phyloP scores from a whole-genome alignment of 2,329 filamentous ascomycete species.

The Pseudogymnoascus sp. region DNA sequence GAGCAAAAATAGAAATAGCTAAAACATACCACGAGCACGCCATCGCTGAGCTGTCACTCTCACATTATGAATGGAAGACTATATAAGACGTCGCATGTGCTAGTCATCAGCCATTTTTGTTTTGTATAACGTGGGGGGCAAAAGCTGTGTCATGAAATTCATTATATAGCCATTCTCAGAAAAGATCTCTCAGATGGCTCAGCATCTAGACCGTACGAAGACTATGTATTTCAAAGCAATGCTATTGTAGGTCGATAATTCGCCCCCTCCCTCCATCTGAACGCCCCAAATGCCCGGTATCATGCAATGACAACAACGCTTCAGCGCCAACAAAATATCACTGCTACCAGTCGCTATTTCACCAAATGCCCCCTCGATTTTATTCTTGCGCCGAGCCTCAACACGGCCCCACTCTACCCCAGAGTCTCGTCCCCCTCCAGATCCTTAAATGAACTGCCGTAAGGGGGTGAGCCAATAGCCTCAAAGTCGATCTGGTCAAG shows the following conservation, averaged over 20 bases:
- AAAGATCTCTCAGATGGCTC: not conserved
- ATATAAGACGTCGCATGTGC: not conserved
- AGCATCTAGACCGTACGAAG: not conserved
- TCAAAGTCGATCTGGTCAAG: conserved; percentile 1
- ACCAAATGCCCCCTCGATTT: not conserved
- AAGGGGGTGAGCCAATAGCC: not conserved
- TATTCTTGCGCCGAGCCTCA: conserved; percentile 1
- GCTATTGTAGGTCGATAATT: not conserved
- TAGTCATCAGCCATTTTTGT: not conserved
- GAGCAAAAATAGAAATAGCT: conserved; percentile 9
- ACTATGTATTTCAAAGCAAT: conserved; percentile 6
- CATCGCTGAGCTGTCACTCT: conserved; percentile 1
- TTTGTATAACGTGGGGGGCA: conserved; percentile 1
- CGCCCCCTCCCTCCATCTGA: not conserved
- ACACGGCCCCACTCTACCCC: conserved; percentile 5
- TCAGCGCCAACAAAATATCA: conserved; percentile 6
- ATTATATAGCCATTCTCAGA: not conserved
- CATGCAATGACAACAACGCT: conserved; percentile 9
- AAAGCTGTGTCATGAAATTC: not conserved
- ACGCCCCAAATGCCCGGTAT: conserved; percentile 8
- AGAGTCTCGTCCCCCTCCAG: conserved; percentile 6
- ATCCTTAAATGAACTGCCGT: conserved; percentile 3
- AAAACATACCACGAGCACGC: conserved; percentile 1
- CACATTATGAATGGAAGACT: not conserved
- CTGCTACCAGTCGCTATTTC: not conserved